These are phyloP conservation scores for Candida tropicalis DNA, from an alignment of 1,139 yeast genomes.

Conservation along the genomic window DNA sequence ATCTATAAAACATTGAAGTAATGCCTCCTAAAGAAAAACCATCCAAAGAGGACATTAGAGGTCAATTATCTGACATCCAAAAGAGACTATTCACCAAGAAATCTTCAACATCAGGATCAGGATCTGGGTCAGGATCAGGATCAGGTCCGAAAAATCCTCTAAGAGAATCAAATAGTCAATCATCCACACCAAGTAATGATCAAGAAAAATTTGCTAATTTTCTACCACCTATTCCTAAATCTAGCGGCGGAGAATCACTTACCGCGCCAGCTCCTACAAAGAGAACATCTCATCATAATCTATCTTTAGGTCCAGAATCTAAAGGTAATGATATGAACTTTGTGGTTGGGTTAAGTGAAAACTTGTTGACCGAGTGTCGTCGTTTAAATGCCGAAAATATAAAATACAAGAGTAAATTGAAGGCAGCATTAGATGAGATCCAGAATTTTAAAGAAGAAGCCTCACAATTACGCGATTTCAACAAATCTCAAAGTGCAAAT, in stretches of 20 bases:
- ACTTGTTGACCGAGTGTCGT: slow-evolving; percentile 76
- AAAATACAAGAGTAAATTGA: slow-evolving; percentile 46
- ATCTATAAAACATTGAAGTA: too few relatives aligned
- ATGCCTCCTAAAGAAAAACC: slow-evolving; percentile 18
- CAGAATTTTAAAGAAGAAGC: slow-evolving; percentile 41
- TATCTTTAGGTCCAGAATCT: slow-evolving; percentile 46
- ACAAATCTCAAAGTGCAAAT: slow-evolving; percentile 28
- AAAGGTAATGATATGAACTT: slow-evolving; percentile 72
- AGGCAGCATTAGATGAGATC: slow-evolving; percentile 44
- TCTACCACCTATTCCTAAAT: slow-evolving; percentile 24
- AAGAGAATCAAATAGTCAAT: slow-evolving; percentile 13
- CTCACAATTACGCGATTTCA: slow-evolving; percentile 30
- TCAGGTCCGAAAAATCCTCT: neutral
- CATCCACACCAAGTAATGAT: slow-evolving; percentile 16
- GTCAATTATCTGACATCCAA: slow-evolving; percentile 64
- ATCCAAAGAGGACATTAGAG: slow-evolving; percentile 47
- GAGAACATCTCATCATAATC: slow-evolving; percentile 27
- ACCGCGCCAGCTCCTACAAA: slow-evolving; percentile 14
- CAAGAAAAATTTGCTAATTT: slow-evolving; percentile 23
- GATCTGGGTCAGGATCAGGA: slow-evolving; percentile 2
- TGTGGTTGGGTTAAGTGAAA: slow-evolving; percentile 82
- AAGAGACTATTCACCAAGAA: slow-evolving; percentile 46
- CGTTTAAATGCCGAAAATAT: slow-evolving; percentile 72
- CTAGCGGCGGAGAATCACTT: slow-evolving; percentile 1
- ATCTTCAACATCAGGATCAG: slow-evolving; percentile 17